Base-by-base conservation (phyloP, 164 flowering plant species). In the Liquidambar formosana region DNA sequence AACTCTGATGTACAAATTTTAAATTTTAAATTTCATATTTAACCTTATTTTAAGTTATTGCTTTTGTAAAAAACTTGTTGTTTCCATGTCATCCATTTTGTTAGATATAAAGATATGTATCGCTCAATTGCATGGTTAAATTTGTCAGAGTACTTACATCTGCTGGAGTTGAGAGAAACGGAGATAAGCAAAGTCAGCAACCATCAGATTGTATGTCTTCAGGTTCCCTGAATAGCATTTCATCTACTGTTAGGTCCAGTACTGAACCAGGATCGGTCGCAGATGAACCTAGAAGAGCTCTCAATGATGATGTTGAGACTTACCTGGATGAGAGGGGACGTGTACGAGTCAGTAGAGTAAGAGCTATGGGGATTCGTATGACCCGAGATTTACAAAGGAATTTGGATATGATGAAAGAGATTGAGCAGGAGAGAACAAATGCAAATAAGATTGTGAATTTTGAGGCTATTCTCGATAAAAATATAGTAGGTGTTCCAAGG, bases 331-430 rank as follows among this genome's bases (percentile, higher is more conserved):
- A 93, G 68, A 84, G 89, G 63, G 97, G 99, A 1, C 86, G 77
- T 49, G 65, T 87, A 52, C 86, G 93, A 47, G 89, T 94, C 25
- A 92, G 97, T 77, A 88, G 89, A 61, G 76, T 84, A 22, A 89
- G 96, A 74, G 92, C 92, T 59, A 82, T 95, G 86, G 99, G 97
- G 26, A 83, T 95, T 57, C 90, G 91, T 2, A 93, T 95, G 97
- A 91, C 97, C 52, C 89, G 99, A 57, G 97, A 95, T 80, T 58
- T 95, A 64, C 94, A 93, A 63, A 85, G 90, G 77, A 95, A 95
- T 76, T 82, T 93, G 71, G 96, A 89, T 77, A 72, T 95, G 79
- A 88, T 91, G 93, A 95, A 85, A 75, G 94, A 93, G 77, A 72
- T 83, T 64, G 97, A 94, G 66, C 75, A 77, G 69, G 89, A 78